Percentiles rank a stretch among this genome's conserved stretches.
phyloP scores from a whole-genome alignment of 225 moss, liverwort and hornwort species.

The Marchantia polymorpha region DNA sequence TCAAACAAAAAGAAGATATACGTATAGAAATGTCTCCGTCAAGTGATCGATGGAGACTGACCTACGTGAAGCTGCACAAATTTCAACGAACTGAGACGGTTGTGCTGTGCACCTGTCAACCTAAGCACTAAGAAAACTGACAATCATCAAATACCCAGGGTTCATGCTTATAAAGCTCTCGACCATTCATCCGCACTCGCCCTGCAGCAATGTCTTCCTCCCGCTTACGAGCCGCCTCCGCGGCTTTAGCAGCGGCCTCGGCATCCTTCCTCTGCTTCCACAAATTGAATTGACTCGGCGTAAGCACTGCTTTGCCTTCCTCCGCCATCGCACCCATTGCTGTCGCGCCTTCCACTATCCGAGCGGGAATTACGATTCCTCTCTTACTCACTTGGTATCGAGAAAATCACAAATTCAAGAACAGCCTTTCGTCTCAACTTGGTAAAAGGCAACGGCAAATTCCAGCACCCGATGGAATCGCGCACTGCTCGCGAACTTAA shows the following conservation, averaged over 20 bases:
- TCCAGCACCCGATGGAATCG: not conserved
- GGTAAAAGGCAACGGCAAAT: slow-evolving; percentile 80
- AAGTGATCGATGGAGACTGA: not conserved
- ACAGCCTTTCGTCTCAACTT: slow-evolving; percentile 75
- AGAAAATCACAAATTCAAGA: no score
- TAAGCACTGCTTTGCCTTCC: slow-evolving; percentile 9
- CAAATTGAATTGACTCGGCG: slow-evolving; percentile 29
- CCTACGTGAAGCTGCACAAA: not conserved
- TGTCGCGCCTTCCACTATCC: slow-evolving; percentile 71
- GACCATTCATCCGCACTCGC: slow-evolving; percentile 74
- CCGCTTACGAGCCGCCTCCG: slow-evolving; percentile 70
- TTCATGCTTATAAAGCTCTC: slow-evolving; percentile 62
- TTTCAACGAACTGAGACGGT: not conserved
- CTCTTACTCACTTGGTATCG: no score
- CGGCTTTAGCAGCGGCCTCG: slow-evolving; percentile 63
- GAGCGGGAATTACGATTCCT: not conserved
- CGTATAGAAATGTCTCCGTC: not conserved
- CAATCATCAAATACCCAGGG: slow-evolving; percentile 85
- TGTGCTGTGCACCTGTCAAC: not conserved
- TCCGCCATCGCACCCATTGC: slow-evolving; percentile 27
- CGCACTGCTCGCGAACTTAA: no score
- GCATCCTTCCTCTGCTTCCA: slow-evolving; percentile 63
- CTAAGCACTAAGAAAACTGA: slow-evolving; percentile 44
- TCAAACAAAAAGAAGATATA: not conserved
- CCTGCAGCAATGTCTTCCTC: slow-evolving; percentile 67